Conservation (phyloP, 2,329 filamentous ascomycete genomes). For the Aureobasidium leucospermi region DNA sequence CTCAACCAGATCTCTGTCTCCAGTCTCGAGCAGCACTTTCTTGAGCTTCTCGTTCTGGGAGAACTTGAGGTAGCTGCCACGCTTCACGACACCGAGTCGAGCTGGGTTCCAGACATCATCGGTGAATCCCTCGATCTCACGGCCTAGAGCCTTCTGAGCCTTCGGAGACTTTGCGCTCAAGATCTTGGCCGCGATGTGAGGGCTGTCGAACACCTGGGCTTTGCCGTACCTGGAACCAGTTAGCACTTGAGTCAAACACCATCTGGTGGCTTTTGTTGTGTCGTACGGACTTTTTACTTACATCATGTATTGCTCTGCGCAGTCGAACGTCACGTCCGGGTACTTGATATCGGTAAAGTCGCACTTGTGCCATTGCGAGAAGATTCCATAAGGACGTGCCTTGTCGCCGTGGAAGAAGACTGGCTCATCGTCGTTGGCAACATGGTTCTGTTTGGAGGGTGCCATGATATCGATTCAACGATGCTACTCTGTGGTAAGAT, state of each 20-base stretch:
- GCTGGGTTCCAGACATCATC: conserved; percentile 45
- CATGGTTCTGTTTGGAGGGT: neutral
- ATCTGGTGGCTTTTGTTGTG: too few relatives aligned
- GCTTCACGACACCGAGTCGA: conserved; percentile 48
- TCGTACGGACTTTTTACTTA: too few relatives aligned
- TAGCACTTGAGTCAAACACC: too few relatives aligned
- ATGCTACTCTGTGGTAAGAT: neutral
- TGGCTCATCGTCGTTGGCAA: conserved; percentile 11
- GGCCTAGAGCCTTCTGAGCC: conserved; percentile 47
- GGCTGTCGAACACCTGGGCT: neutral
- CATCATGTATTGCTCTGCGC: conserved; percentile 13
- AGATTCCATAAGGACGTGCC: conserved; percentile 44
- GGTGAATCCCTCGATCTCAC: conserved; percentile 48
- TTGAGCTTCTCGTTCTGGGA: conserved; percentile 38
- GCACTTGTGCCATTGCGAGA: conserved; percentile 56
- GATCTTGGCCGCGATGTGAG: neutral
- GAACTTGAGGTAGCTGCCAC: conserved; percentile 55
- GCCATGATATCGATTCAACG: neutral
- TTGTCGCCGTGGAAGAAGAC: conserved; percentile 34
- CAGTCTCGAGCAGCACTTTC: conserved; percentile 49
- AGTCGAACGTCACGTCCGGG: neutral
- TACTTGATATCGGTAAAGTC: neutral
- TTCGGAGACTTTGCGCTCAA: neutral
- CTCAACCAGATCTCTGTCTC: conserved; percentile 55
- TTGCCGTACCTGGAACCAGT: neutral